These are phyloP conservation scores for Chaetomium globosum DNA, from an alignment of 2,329 filamentous ascomycete species.

Conservation along the genomic window DNA sequence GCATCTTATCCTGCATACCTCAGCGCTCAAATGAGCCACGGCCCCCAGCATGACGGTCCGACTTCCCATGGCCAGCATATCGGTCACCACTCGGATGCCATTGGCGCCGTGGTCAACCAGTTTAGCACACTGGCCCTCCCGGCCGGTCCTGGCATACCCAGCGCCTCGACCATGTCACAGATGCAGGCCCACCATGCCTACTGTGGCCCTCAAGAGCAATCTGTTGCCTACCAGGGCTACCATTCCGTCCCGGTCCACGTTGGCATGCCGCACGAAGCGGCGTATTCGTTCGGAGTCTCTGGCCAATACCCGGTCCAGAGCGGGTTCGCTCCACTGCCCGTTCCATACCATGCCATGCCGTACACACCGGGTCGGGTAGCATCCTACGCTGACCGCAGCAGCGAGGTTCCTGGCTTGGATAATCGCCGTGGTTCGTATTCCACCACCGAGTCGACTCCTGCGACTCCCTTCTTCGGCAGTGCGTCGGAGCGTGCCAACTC, in stretches of 20 bases:
- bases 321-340: constrained; percentile 40
- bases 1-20: constrained; percentile 35
- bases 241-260: constrained; percentile 39
- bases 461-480: constrained; percentile 66
- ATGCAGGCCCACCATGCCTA: constrained; percentile 36
- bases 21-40: constrained; percentile 31
- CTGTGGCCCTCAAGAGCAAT: constrained; percentile 35
- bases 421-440: constrained; percentile 70
- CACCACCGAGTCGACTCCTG: constrained; percentile 66
- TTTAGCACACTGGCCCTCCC: constrained; percentile 39
- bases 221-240: constrained; percentile 41
- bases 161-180: constrained; percentile 28
- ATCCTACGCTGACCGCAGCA: constrained; percentile 50
- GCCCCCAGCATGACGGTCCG: constrained; percentile 34
- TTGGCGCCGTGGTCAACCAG: constrained; percentile 39
- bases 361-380: constrained; percentile 57
- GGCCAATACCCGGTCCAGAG: constrained; percentile 38
- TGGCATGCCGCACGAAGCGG: constrained; percentile 35
- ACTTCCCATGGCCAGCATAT: constrained; percentile 36
- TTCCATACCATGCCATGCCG: constrained; percentile 50
- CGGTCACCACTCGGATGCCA: constrained; percentile 33
- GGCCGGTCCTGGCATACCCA: constrained; percentile 30
- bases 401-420: constrained; percentile 61
- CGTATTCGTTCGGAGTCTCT: constrained; percentile 37
- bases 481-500: constrained; percentile 62